Percentiles rank a stretch among this genome's conserved stretches.
These are phyloP conservation scores for Helotiales sp. DNA, from an alignment of 2,329 filamentous ascomycete species.

Conservation along the genomic window DNA sequence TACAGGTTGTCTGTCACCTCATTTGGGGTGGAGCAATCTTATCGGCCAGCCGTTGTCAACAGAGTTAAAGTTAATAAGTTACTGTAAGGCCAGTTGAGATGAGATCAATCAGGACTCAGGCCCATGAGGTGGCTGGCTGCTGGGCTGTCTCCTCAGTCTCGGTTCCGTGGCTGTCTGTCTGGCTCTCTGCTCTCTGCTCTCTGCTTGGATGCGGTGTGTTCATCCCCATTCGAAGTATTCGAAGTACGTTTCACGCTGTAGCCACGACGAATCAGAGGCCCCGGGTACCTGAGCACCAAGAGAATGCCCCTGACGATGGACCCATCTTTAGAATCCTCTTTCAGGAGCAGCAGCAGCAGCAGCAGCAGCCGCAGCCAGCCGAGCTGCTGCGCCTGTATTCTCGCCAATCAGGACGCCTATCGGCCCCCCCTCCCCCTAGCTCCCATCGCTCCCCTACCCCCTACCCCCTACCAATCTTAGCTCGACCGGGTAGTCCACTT, in stretches of 20 bases:
- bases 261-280: neutral
- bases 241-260: conserved; percentile 19
- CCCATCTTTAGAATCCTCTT: conserved; percentile 8
- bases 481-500: neutral
- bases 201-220: conserved; percentile 8
- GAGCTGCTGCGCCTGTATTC: neutral
- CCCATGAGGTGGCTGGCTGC: too few species aligned
- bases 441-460: too few species aligned
- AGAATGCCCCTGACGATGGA: neutral
- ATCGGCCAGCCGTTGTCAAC: neutral
- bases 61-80: neutral
- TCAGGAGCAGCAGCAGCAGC: too few species aligned
- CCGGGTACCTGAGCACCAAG: conserved; percentile 1
- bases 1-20: neutral
- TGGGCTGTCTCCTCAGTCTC: too few species aligned
- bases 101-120: too few species aligned
- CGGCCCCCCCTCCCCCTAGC: conserved; percentile 12
- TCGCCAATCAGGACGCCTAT: conserved; percentile 25
- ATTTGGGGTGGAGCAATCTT: neutral
- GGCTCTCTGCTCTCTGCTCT: too few species aligned
- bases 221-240: too few species aligned
- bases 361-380: conserved; percentile 23
- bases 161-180: too few species aligned
- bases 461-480: conserved; percentile 31
- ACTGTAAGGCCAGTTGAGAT: neutral